These are phyloP conservation scores for Botrytis paeoniae DNA, from an alignment of 2,329 filamentous ascomycete genomes.

Conservation along the genomic window DNA sequence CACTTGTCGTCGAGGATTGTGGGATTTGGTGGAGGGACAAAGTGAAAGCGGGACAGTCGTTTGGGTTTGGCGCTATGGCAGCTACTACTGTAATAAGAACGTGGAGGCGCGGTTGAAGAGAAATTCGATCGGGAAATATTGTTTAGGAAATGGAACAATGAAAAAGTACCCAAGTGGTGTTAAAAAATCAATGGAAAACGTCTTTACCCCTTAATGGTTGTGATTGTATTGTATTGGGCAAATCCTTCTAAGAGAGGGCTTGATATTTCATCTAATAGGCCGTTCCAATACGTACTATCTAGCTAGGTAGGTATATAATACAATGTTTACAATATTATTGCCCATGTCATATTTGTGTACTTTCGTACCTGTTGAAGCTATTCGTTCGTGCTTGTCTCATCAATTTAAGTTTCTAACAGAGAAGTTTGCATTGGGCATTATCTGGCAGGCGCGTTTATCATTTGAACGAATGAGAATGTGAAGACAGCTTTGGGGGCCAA, in stretches of 20 bases:
- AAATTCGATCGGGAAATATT: slow-evolving; percentile 7
- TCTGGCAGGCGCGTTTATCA: slow-evolving; percentile 3
- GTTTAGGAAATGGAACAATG: slow-evolving; percentile 4
- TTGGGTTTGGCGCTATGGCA: slow-evolving; percentile 20
- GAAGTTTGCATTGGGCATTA: slow-evolving; percentile 18
- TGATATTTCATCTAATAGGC: slow-evolving; percentile 1
- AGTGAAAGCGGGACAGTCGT: slow-evolving; percentile 22
- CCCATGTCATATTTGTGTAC: neutral
- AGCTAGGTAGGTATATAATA: too few species aligned
- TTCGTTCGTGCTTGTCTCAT: slow-evolving; percentile 16
- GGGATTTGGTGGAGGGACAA: slow-evolving; percentile 19
- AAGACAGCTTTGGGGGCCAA: neutral
- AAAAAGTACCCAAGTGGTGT: neutral
- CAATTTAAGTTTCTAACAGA: slow-evolving; percentile 13
- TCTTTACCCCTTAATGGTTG: slow-evolving; percentile 5
- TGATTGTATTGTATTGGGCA: neutral
- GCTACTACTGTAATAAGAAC: neutral
- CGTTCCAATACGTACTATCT: neutral
- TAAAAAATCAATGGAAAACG: neutral
- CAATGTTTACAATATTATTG: neutral
- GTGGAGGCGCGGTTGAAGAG: slow-evolving; percentile 13
- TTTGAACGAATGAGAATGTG: slow-evolving; percentile 3
- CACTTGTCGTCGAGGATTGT: slow-evolving; percentile 16
- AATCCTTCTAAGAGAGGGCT: neutral
- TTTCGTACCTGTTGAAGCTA: neutral